These are phyloP conservation scores for Aspergillus hortae DNA, from an alignment of 2,329 filamentous ascomycete species.

Conservation along the genomic window DNA sequence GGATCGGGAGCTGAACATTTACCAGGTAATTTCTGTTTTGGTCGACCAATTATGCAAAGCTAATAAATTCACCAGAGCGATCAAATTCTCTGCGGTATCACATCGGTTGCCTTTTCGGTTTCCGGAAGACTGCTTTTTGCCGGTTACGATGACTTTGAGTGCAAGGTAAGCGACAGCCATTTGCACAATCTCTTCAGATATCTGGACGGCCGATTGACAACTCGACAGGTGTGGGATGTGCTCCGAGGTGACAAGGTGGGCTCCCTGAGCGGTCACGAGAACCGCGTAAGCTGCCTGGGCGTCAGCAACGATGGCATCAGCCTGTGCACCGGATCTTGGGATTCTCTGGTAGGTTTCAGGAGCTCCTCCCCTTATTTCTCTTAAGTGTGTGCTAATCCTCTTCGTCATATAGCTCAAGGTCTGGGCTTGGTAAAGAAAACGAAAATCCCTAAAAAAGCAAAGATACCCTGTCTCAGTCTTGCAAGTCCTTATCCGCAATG, in stretches of 20 bases:
- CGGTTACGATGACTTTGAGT: constrained; percentile 98
- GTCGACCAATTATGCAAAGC: not conserved
- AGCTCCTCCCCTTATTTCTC: not conserved
- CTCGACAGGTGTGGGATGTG: constrained; percentile 85
- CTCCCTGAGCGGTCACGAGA: constrained; percentile 94
- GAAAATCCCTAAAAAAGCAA: constrained; percentile 27
- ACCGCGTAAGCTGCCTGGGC: constrained; percentile 96
- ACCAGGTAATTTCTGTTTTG: constrained; percentile 51
- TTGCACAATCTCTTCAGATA: not conserved
- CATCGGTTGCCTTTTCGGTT: constrained; percentile 95
- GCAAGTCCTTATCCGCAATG: constrained; percentile 35
- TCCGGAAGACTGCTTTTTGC: constrained; percentile 93
- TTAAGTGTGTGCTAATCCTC: constrained; percentile 8
- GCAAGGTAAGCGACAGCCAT: constrained; percentile 69
- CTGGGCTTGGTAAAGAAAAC: constrained; percentile 67
- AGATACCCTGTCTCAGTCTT: constrained; percentile 36
- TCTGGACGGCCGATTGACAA: not conserved
- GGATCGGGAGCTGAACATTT: constrained; percentile 72
- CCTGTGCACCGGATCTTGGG: constrained; percentile 98
- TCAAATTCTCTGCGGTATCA: constrained; percentile 95
- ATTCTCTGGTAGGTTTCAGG: constrained; percentile 76
- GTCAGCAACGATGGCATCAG: constrained; percentile 99
- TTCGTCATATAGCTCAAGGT: constrained; percentile 66
- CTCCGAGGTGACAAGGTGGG: constrained; percentile 96
- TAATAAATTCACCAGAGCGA: constrained; percentile 64